Evolutionary conservation across 139 green algal genomes (phyloP).

Genomic region (Micractinium conductrix): DNA sequence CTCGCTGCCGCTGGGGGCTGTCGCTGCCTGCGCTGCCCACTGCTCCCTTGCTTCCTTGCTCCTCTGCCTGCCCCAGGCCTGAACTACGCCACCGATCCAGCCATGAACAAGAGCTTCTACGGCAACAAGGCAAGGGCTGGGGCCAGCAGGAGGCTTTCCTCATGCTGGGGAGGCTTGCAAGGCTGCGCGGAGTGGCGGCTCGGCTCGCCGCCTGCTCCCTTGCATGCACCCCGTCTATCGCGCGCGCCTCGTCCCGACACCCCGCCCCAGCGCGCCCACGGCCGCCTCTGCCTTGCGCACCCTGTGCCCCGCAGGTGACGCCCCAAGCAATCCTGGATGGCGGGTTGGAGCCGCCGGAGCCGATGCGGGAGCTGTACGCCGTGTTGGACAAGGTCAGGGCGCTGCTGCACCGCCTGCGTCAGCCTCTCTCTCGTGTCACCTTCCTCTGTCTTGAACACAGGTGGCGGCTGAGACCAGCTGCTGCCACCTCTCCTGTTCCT

Average conservation of each 20-base stretch:
- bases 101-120: conserved; percentile 33
- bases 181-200: too few relatives aligned
- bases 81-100: conserved; percentile 12
- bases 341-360: conserved; percentile 10
- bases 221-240: too few relatives aligned
- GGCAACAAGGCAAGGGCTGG: too few relatives aligned
- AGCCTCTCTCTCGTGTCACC: not conserved
- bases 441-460: not conserved
- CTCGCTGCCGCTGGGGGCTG: too few relatives aligned
- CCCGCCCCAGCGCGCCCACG: too few relatives aligned
- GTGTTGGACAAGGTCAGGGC: conserved; percentile 33
- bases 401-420: not conserved
- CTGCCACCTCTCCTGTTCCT: not conserved
- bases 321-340: conserved; percentile 44
- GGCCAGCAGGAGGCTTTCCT: too few relatives aligned
- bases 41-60: not conserved
- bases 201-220: too few relatives aligned
- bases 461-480: too few relatives aligned
- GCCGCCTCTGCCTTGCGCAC: too few relatives aligned
- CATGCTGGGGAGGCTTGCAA: too few relatives aligned
- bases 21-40: not conserved
- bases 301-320: too few relatives aligned
- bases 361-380: conserved; percentile 35
- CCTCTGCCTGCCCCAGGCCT: not conserved
- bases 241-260: too few relatives aligned